Percentiles rank a stretch among this genome's conserved stretches.
Conservation (phyloP, 495 filamentous ascomycete species). For the Xylaria cubensis region DNA sequence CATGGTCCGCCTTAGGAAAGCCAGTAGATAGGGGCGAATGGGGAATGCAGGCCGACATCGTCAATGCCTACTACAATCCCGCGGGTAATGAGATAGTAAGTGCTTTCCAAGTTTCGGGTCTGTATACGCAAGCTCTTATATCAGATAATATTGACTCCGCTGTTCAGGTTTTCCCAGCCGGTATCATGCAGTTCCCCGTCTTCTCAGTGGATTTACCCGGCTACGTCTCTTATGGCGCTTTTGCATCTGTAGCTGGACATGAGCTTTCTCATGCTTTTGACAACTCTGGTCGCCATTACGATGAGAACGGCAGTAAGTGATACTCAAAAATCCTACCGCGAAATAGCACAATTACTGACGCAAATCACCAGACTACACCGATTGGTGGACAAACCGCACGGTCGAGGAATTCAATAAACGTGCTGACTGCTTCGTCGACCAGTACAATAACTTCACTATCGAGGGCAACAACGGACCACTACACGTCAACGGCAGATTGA, state of each 20-base stretch:
- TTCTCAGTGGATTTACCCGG: constrained; percentile 68
- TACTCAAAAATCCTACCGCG: no score
- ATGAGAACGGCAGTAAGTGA: constrained; percentile 61
- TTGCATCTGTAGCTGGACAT: constrained; percentile 74
- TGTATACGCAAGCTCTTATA: not conserved
- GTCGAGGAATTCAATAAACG: constrained; percentile 67
- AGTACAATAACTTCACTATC: constrained; percentile 70
- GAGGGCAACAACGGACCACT: constrained; percentile 59
- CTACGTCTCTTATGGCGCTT: constrained; percentile 73
- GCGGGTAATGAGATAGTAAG: constrained; percentile 65
- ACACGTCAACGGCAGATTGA: constrained; percentile 72
- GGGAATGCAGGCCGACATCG: constrained; percentile 65
- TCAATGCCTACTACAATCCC: constrained; percentile 63
- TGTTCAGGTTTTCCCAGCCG: constrained; percentile 66
- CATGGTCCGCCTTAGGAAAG: constrained; percentile 66
- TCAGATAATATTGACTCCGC: not conserved
- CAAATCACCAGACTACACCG: constrained; percentile 53
- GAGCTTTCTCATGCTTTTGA: constrained; percentile 81
- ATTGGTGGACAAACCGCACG: constrained; percentile 76
- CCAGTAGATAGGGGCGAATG: constrained; percentile 68
- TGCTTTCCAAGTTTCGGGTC: not conserved
- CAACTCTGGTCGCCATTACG: constrained; percentile 69
- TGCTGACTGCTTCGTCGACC: constrained; percentile 72
- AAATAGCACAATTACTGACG: constrained; percentile 3
- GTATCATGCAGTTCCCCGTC: constrained; percentile 74